These are phyloP conservation scores for Pythium scleroteichum DNA, from an alignment of 352 stramenopile species.

Conservation along the genomic window DNA sequence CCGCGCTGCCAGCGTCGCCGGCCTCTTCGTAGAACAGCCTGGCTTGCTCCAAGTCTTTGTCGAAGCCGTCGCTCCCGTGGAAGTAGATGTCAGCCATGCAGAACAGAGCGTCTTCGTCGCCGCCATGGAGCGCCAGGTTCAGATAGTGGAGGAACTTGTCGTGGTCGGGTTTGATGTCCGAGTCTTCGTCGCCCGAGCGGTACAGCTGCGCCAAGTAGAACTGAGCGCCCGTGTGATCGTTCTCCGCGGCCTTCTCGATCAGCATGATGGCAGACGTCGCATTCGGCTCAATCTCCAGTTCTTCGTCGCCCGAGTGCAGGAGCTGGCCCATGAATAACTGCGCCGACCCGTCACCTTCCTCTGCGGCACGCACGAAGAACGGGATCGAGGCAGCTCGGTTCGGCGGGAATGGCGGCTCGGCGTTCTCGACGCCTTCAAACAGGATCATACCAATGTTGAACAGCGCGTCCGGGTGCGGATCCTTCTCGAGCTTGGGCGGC, in stretches of 20 bases:
- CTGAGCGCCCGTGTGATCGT: slow-evolving; percentile 67
- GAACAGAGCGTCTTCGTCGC: slow-evolving; percentile 75
- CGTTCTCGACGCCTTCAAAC: slow-evolving; percentile 72
- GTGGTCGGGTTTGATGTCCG: slow-evolving; percentile 45
- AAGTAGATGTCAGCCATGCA: slow-evolving; percentile 89
- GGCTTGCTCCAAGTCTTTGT: slow-evolving; percentile 68
- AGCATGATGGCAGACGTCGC: slow-evolving; percentile 70
- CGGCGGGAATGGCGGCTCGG: slow-evolving; percentile 57
- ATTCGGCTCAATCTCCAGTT: slow-evolving; percentile 65
- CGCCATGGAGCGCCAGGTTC: slow-evolving; percentile 56
- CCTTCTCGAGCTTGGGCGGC: slow-evolving; percentile 38
- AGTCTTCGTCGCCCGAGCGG: slow-evolving; percentile 64
- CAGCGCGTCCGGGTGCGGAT: slow-evolving; percentile 74
- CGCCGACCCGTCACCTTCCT: slow-evolving; percentile 73
- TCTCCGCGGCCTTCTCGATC: slow-evolving; percentile 69
- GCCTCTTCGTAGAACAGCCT: slow-evolving; percentile 69
- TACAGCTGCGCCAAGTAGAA: slow-evolving; percentile 90
- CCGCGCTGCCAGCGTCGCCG: slow-evolving; percentile 61
- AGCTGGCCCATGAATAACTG: slow-evolving; percentile 88
- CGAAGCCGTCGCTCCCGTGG: slow-evolving; percentile 77
- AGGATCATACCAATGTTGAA: slow-evolving; percentile 86
- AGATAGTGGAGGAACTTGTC: slow-evolving; percentile 67
- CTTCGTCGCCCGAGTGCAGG: slow-evolving; percentile 73
- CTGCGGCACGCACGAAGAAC: slow-evolving; percentile 79
- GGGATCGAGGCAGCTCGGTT: slow-evolving; percentile 63